phyloP scores from a whole-genome alignment of 164 flowering plant species.

The Aristolochia contorta region DNA sequence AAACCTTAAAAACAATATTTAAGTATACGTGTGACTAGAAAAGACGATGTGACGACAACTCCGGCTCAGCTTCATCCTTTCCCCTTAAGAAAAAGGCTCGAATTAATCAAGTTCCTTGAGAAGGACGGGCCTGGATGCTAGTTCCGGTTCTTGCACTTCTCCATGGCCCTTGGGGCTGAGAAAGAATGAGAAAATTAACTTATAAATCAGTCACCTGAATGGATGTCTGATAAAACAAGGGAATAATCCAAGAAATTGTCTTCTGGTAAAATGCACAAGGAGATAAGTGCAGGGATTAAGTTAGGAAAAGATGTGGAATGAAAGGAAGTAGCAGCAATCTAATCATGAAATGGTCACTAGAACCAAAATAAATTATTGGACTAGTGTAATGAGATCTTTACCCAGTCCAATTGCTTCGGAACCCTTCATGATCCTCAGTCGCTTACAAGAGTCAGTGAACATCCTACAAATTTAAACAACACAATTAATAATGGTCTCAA shows the following conservation, averaged over 20 bases:
- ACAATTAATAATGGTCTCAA: not conserved
- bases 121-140: conserved; percentile 13
- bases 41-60: not conserved
- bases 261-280: not conserved
- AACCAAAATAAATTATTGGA: not conserved
- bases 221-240: not conserved
- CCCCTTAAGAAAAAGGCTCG: conserved; percentile 1
- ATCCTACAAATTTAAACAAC: conserved; percentile 39
- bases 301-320: too few relatives aligned
- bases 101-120: not conserved
- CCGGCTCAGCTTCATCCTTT: not conserved
- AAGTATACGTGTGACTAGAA: not conserved
- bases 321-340: not conserved
- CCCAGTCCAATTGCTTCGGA: conserved; percentile 77
- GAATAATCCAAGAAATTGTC: not conserved
- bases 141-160: conserved; percentile 50
- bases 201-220: not conserved
- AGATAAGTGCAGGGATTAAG: not conserved
- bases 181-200: conserved; percentile 1
- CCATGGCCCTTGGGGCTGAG: conserved; percentile 71
- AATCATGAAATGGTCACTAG: not conserved
- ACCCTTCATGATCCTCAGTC: conserved; percentile 72
- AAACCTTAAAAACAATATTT: conserved; percentile 14
- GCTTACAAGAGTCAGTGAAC: conserved; percentile 55
- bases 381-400: conserved; percentile 11